Base-by-base conservation (phyloP, 768 basidiomycete genomes). In the Trichaptum fuscoviolaceum region DNA sequence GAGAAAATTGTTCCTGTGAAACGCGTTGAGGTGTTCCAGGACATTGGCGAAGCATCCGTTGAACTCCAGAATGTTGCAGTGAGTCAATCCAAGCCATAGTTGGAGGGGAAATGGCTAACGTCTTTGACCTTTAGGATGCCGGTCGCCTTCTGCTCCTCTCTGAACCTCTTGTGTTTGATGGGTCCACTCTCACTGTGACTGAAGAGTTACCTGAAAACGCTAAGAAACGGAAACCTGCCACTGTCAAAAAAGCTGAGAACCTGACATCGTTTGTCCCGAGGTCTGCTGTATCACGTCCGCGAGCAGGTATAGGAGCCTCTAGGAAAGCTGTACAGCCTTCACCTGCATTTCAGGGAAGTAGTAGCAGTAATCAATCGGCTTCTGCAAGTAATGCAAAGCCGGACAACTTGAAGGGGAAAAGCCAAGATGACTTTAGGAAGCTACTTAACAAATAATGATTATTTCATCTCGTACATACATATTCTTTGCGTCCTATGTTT, bases 361-460 rank as follows among this genome's bases (percentile, higher is more conserved):
- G 35, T 67, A 36, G 71, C 26, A 66, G 73, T 24, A 59, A 73
- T 12, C 66, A 70, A 35, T 65, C 75, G 8, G 66, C 71, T 1
- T 65, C 71, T 12, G 66, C 69, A n/a, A 70, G 70, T 63, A 64
- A 7, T 35, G 23, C 52, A 61, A 64, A 52, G 69, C 68, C 69
- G 64, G 71, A 72, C 57, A 74, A 76, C 30, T 30, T 30, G 30
- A 30, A 30, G 64, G 81, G 78, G 30, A 88, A 84, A 73, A 85
- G 86, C 1, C 94, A 95, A 74, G 89, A 94, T 70, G 92, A 92
- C 71, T 96, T 96, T 75, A 81, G 95, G 66, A 92, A 88, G 72
- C 89, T 96, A 89, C 75, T 96, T 35, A 64, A 71, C 23, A 25
- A 34, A 20, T 18, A 3, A 25, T 25, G 15, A n/a, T 58, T 58